Percentiles rank a stretch among this genome's conserved stretches.
Conservation (phyloP, 495 filamentous ascomycete genomes). For the Opeltia flavorubescens region DNA sequence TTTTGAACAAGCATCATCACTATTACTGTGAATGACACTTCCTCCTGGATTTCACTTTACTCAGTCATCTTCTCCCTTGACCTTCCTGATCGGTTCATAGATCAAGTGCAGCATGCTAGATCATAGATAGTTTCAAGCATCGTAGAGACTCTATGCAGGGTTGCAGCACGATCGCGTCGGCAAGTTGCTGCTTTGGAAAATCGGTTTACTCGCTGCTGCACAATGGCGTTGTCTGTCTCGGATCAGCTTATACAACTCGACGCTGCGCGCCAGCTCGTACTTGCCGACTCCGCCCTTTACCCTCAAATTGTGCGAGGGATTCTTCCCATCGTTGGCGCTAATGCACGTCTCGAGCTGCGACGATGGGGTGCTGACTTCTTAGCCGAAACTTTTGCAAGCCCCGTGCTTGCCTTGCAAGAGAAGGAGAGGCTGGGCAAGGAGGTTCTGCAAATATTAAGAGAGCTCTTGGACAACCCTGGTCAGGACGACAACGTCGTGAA, state of each 20-base stretch:
- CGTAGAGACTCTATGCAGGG: too few species aligned
- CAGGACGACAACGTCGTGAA: conserved; percentile 66
- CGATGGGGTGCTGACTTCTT: conserved; percentile 96
- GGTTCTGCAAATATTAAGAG: conserved; percentile 60
- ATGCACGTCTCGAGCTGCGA: conserved; percentile 59
- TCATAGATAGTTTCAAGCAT: too few species aligned
- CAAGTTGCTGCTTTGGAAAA: too few species aligned
- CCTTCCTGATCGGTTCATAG: too few species aligned
- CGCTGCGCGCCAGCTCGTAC: conserved; percentile 71
- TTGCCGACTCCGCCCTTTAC: conserved; percentile 73
- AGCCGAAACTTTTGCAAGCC: conserved; percentile 87
- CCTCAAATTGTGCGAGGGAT: conserved; percentile 79
- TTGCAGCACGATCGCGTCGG: too few species aligned
- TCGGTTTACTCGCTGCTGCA: too few species aligned
- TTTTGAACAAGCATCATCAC: too few species aligned
- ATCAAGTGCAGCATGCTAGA: too few species aligned
- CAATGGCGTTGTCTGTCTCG: conserved; percentile 36
- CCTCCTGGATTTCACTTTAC: too few species aligned
- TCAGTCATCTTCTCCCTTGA: too few species aligned
- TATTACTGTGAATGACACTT: too few species aligned
- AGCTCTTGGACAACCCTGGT: conserved; percentile 55
- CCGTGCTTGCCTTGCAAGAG: conserved; percentile 51
- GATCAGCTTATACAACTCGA: conserved; percentile 76
- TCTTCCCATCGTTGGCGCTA: conserved; percentile 72
- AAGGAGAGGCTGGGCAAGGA: conserved; percentile 62